Base-by-base conservation (phyloP, 192 early-diverging fungal genomes). In the Coemansia sp. region DNA sequence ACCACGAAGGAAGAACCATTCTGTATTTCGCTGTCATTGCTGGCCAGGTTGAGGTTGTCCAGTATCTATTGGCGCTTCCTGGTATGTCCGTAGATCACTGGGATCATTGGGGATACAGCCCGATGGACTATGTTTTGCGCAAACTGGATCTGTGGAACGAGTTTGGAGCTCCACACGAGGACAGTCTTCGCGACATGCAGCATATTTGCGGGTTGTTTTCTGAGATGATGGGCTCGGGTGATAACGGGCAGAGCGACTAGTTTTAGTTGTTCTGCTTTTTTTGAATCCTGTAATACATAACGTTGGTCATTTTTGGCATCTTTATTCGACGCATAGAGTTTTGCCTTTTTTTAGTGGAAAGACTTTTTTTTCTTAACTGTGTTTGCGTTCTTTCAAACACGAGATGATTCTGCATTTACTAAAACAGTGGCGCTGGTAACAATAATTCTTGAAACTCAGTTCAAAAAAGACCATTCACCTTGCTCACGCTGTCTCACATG, bases 101-200 rank as follows among this genome's bases (percentile, higher is more conserved):
- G 75, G 75, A 83, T 52, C 60, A 77, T 29, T 77, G 81, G 75
- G 76, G 76, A n/a, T 67, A 72, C 63, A 82, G 65, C 20, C 74
- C 80, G 3, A 73, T 82, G 74, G 74, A 76, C 60, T 76, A 76
- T 57, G 68, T 82, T 12, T 33, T 76, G 49, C 73, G 74, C 22
- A 82, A 82, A 30, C 68, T 76, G 32, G 70, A 76, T 62, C 56
- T 76, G 50, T 82, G 80, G 80, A 68, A 57, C n/a, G 74, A 82
- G 50, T 40, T 67, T 61, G 80, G 70, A 14, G 66, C 68, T n/a
- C 74, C 74, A 2, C 74, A 76, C 30, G 71, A 76, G 49, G 80
- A 82, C 48, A 70, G 70, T 38, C 61, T 76, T 22, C 63, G 62
- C 11, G 80, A 82, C 18, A 82, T 76, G 80, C 80, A 76, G 64